Percentiles rank a stretch among this genome's conserved stretches.
Evolutionary conservation across 139 green algal genomes (phyloP).

Genomic region (Chlamydomonas incerta): DNA sequence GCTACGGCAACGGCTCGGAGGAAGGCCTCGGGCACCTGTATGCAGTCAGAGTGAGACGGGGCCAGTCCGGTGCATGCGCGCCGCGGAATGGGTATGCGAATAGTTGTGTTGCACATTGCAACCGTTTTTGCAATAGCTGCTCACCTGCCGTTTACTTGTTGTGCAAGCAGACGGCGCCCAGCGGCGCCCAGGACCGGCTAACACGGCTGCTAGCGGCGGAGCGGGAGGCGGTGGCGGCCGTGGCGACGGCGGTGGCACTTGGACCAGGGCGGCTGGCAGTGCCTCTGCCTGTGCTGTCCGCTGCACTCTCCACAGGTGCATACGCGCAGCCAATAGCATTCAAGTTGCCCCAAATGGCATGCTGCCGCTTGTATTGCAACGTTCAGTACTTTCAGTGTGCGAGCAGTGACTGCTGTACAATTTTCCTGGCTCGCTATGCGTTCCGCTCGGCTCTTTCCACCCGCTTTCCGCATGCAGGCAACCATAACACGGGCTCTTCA

Average conservation of each 20-base stretch:
- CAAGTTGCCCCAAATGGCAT: too few species aligned
- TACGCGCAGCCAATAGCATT: too few species aligned
- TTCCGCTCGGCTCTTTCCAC: too few species aligned
- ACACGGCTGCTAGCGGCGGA: slow-evolving; percentile 10
- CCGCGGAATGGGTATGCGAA: not conserved
- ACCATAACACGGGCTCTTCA: not conserved
- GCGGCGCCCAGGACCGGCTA: slow-evolving; percentile 12
- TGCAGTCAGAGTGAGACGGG: not conserved
- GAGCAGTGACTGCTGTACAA: too few species aligned
- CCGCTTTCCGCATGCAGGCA: too few species aligned
- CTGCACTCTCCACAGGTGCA: not conserved
- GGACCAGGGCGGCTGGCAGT: slow-evolving; percentile 4
- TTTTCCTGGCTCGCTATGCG: too few species aligned
- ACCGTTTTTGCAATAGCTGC: not conserved
- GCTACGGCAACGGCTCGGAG: not conserved
- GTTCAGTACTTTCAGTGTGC: too few species aligned
- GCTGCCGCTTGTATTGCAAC: too few species aligned
- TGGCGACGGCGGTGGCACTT: not conserved
- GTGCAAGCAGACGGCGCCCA: not conserved
- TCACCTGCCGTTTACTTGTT: not conserved
- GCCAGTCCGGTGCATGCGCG: not conserved
- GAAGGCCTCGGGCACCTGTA: not conserved
- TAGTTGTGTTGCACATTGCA: too few species aligned
- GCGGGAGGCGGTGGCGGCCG: slow-evolving; percentile 5
- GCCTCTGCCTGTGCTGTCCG: not conserved